These are phyloP conservation scores for Tuber calosporum DNA, from an alignment of 495 filamentous ascomycete species.

Conservation along the genomic window DNA sequence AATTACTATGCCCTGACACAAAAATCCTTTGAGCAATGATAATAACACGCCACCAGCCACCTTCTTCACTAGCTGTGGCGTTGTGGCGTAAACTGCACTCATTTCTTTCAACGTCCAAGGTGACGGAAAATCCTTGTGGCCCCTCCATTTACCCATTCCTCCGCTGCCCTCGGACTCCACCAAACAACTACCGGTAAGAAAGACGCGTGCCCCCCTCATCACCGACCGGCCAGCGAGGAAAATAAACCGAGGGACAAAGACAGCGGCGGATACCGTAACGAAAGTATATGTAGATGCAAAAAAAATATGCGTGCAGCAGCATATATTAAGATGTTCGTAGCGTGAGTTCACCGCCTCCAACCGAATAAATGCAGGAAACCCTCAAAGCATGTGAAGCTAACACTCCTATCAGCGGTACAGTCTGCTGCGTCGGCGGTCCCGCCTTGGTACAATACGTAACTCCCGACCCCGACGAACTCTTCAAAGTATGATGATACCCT, in stretches of 20 bases:
- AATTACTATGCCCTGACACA: not conserved
- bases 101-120: not conserved
- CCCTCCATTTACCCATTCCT: not conserved
- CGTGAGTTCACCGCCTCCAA: conserved; percentile 45
- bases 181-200: not conserved
- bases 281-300: conserved; percentile 1
- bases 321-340: conserved; percentile 57
- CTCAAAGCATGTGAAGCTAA: not conserved
- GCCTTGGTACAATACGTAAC: conserved; percentile 70
- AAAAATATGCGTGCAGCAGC: conserved; percentile 42
- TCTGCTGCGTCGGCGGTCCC: conserved; percentile 73
- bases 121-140: not conserved
- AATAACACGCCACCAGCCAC: not conserved
- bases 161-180: not conserved
- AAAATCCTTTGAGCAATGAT: not conserved
- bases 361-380: conserved; percentile 5
- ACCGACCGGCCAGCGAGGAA: not conserved
- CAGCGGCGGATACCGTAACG: not conserved
- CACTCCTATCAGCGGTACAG: conserved; percentile 52
- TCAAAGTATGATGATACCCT: conserved; percentile 48
- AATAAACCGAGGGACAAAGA: not conserved
- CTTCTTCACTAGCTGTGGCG: not conserved
- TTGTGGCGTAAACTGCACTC: not conserved
- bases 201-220: not conserved
- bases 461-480: conserved; percentile 85